Base-by-base conservation (phyloP, 2,329 filamentous ascomycete species). In the Elsinoe batatas region DNA sequence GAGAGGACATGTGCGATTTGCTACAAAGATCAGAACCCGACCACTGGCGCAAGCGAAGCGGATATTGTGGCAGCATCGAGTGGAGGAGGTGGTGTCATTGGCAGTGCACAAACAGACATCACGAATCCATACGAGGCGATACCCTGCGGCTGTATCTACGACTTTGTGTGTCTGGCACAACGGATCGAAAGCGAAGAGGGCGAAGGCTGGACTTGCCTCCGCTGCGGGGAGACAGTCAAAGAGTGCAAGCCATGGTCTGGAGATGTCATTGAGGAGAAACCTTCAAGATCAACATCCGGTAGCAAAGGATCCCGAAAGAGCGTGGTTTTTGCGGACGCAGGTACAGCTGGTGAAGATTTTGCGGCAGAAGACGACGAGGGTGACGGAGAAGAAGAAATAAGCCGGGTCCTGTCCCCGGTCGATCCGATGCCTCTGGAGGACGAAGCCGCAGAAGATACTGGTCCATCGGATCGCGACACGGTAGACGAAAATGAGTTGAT, bases 1-100 rank as follows among this genome's bases (percentile, higher is more conserved):
- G 91, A 97, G 70, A 78, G 91, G 58, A 97, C 91, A 0, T 98
- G 93, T 69, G 91, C 91, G 50, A 96, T 98, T 60, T 98, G 93
- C 73, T 97, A 97, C 69, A 84, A 91, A 64, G 91, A 95, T 63
- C 89, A 95, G 68, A 96, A 94, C 67, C 79, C 87, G 8, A 72
- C 83, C 0, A 79, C 67, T 0, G 66, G 67, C 12, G 63, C 81
- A 1, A 82, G 82, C 2, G 90, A 94, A 71, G 83, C 79, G 44
- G 89, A 95, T 62, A 75, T 91, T 3, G 74, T 95, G 61, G 83
- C 85, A 0, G 81, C 83, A 0, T 69, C 64, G 7, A 64, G 68
- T 0, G 78, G 82, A 10, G 82, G 83, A 3, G 83, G 84, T 58
- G 90, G 91, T 12, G 85, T 95, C 10, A 79, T 94, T 40, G 91